Percentiles rank a stretch among this genome's conserved stretches.
Conservation (phyloP, 1,284 basidiomycete genomes). For the Phlebopus sp. region DNA sequence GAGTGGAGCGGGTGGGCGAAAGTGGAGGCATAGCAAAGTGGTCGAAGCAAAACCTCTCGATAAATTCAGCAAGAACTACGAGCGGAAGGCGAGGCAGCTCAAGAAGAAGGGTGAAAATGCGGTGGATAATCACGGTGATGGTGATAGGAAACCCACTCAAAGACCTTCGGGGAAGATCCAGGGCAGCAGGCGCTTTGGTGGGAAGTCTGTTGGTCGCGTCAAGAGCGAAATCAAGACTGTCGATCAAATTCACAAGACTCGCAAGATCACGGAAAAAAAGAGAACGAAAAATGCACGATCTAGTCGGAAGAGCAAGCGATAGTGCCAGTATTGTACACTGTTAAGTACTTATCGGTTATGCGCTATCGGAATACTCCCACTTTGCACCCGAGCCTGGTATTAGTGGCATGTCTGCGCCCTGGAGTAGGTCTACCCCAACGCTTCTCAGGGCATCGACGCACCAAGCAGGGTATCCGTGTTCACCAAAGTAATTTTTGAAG, state of each 20-base stretch:
- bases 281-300: constrained; percentile 77
- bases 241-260: constrained; percentile 79
- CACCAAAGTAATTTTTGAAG: constrained; percentile 70
- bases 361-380: constrained; percentile 63
- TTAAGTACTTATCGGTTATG: constrained; percentile 17
- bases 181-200: constrained; percentile 45
- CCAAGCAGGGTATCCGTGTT: constrained; percentile 75
- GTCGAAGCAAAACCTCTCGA: constrained; percentile 69
- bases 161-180: constrained; percentile 27
- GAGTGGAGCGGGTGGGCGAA: constrained; percentile 43
- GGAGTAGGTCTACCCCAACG: constrained; percentile 73
- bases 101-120: constrained; percentile 49
- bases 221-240: constrained; percentile 81
- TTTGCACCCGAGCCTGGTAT: constrained; percentile 63
- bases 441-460: constrained; percentile 74
- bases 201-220: constrained; percentile 59
- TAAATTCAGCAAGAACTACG: constrained; percentile 64
- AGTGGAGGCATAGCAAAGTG: constrained; percentile 67
- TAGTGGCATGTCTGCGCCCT: constrained; percentile 45
- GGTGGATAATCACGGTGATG: constrained; percentile 20
- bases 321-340: constrained; percentile 19
- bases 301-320: constrained; percentile 49
- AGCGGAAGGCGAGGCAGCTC: constrained; percentile 61
- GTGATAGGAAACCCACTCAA: constrained; percentile 14
- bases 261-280: constrained; percentile 59